phyloP scores from a whole-genome alignment of 2,329 filamentous ascomycete genomes.

The Pseudonectria foliicola region DNA sequence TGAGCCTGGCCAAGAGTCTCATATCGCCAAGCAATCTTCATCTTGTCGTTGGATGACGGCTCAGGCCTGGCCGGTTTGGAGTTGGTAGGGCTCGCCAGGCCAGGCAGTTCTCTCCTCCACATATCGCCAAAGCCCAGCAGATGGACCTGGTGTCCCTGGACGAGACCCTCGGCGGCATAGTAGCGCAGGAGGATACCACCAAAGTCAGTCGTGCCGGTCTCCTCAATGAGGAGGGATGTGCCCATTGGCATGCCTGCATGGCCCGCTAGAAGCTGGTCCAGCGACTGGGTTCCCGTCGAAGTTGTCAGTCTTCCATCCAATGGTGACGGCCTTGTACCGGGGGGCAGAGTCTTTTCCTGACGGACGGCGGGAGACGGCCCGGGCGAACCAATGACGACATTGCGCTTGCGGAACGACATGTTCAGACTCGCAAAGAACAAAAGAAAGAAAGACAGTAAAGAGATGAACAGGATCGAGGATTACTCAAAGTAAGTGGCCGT shows the following conservation, averaged over 20 bases:
- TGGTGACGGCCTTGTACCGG: constrained; percentile 71
- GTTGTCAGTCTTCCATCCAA: constrained; percentile 81
- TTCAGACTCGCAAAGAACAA: not conserved
- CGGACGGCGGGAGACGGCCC: constrained; percentile 14
- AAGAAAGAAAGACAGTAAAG: not conserved
- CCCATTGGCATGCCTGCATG: constrained; percentile 81
- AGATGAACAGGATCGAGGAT: not conserved
- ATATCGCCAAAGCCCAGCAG: constrained; percentile 70
- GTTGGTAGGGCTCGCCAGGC: constrained; percentile 42
- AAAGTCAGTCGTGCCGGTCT: constrained; percentile 92
- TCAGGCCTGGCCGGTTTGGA: constrained; percentile 36
- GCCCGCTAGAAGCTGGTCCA: constrained; percentile 79
- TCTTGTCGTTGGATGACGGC: constrained; percentile 55
- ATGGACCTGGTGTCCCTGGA: constrained; percentile 85
- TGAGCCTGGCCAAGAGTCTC: constrained; percentile 60
- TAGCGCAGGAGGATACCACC: constrained; percentile 76
- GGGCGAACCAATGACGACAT: constrained; percentile 39
- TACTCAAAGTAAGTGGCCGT: too few species aligned
- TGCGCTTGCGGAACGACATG: constrained; percentile 55
- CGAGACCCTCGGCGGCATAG: constrained; percentile 86
- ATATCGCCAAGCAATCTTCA: constrained; percentile 99
- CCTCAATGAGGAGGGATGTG: constrained; percentile 72
- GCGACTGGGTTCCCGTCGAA: constrained; percentile 80
- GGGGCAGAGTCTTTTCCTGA: constrained; percentile 31
- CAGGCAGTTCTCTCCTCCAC: constrained; percentile 82